Evolutionary conservation across 116 monocot genomes (phyloP).

Genomic region (Trichopus zeylanicus): DNA sequence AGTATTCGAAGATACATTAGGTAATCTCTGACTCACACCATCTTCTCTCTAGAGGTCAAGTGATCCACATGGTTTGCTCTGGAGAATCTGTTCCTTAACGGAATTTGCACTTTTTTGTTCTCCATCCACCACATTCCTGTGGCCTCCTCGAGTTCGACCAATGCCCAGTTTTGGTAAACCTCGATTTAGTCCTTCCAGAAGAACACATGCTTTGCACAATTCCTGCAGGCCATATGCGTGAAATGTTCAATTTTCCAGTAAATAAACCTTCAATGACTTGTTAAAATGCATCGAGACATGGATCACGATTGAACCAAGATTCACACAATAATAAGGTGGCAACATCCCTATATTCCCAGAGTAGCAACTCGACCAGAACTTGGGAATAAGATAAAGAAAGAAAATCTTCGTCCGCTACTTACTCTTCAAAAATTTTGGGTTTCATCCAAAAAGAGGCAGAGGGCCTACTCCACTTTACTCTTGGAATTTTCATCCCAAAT

Average conservation of each 20-base stretch:
- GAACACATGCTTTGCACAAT: conserved; percentile 91
- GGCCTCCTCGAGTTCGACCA: conserved; percentile 50
- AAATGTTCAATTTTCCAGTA: neutral
- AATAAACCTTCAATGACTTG: neutral
- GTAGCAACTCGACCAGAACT: too few species aligned
- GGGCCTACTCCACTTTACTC: too few species aligned
- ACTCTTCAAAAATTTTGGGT: too few species aligned
- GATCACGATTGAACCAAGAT: neutral
- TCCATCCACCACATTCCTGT: conserved; percentile 5
- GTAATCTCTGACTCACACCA: too few species aligned
- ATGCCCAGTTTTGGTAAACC: conserved; percentile 92
- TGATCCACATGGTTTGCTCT: conserved; percentile 50
- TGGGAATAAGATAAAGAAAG: too few species aligned
- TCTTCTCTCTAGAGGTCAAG: conserved; percentile 44
- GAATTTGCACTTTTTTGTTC: conserved; percentile 1
- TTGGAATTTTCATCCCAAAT: too few species aligned
- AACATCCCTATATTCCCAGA: neutral
- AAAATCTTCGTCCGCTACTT: too few species aligned
- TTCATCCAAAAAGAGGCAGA: too few species aligned
- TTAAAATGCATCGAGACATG: neutral
- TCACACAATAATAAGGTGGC: neutral
- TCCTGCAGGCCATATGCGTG: conserved; percentile 34
- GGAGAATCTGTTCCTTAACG: conserved; percentile 14
- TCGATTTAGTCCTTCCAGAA: conserved; percentile 87
- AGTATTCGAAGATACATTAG: neutral